Conservation (phyloP, 768 basidiomycete species). For the Cantharellus cinnabarinus region DNA sequence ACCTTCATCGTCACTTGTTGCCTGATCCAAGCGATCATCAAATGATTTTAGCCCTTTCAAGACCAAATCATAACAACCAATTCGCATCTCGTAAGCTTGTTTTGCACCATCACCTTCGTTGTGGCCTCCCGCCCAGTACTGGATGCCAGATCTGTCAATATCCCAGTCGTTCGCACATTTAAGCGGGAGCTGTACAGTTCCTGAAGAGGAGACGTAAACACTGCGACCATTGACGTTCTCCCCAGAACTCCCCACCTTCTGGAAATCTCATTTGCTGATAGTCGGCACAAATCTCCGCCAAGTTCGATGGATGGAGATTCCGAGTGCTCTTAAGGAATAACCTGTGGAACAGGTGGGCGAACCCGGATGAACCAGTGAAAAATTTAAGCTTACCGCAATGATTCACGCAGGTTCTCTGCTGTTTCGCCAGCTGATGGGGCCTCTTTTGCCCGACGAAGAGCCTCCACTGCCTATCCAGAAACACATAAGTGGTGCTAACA, state of each 20-base stretch:
- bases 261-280: slow-evolving; percentile 73
- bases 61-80: slow-evolving; percentile 63
- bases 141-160: slow-evolving; percentile 39
- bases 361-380: slow-evolving; percentile 2
- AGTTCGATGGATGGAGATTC: slow-evolving; percentile 62
- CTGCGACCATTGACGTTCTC: not conserved
- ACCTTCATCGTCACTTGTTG: slow-evolving; percentile 14
- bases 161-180: slow-evolving; percentile 66
- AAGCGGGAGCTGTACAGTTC: slow-evolving; percentile 70
- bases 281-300: slow-evolving; percentile 73
- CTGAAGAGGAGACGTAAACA: slow-evolving; percentile 19
- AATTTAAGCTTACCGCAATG: slow-evolving; percentile 40
- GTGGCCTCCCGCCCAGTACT: slow-evolving; percentile 47
- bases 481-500: not conserved
- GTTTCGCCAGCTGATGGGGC: slow-evolving; percentile 52
- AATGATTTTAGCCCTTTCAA: slow-evolving; percentile 64
- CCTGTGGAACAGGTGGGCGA: slow-evolving; percentile 21
- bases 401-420: slow-evolving; percentile 65
- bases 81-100: slow-evolving; percentile 37
- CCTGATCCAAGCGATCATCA: slow-evolving; percentile 35
- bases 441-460: slow-evolving; percentile 74
- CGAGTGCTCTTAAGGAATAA: slow-evolving; percentile 77
- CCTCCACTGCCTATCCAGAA: slow-evolving; percentile 62
- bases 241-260: slow-evolving; percentile 32
- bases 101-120: slow-evolving; percentile 39